Evolutionary conservation across 2,329 filamentous ascomycete species (phyloP).

Genomic region (Fusarium sp.): DNA sequence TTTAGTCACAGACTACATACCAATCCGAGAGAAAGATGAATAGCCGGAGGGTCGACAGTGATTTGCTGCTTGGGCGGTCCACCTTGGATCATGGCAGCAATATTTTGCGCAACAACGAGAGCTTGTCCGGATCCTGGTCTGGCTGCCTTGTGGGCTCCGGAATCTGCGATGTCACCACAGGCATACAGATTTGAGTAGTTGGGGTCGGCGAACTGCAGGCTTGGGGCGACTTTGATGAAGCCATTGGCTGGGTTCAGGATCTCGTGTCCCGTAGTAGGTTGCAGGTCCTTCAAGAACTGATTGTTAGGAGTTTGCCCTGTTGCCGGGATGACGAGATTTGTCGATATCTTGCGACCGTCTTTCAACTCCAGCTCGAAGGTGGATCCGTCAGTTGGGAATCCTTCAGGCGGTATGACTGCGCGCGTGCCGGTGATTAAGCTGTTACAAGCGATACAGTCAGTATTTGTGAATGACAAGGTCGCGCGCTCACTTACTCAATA

Average conservation of each 20-base stretch:
- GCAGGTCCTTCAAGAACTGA: conserved; percentile 39
- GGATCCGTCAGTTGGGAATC: conserved; percentile 42
- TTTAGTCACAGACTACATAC: background rate
- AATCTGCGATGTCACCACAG: conserved; percentile 48
- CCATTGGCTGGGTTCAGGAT: conserved; percentile 43
- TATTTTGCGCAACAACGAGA: conserved; percentile 43
- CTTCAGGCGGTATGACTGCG: conserved; percentile 37
- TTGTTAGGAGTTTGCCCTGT: conserved; percentile 49
- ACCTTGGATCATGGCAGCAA: conserved; percentile 41
- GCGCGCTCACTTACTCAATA: conserved; percentile 28
- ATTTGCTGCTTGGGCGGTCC: conserved; percentile 26
- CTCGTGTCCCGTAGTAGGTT: conserved; percentile 9
- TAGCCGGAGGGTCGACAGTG: conserved; percentile 39
- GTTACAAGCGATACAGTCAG: background rate
- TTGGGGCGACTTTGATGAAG: conserved; percentile 43
- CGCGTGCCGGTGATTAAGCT: conserved; percentile 45
- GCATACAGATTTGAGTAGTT: conserved; percentile 45
- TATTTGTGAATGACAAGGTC: fast-evolving
- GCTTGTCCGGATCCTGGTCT: conserved; percentile 43
- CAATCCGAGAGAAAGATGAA: conserved; percentile 45
- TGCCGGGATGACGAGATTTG: conserved; percentile 45
- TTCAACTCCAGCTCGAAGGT: conserved; percentile 41
- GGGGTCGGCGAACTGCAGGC: conserved; percentile 44
- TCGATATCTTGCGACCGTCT: conserved; percentile 39
- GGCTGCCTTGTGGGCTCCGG: conserved; percentile 47